phyloP scores from a whole-genome alignment of 768 basidiomycete species.

The Suillus brevipes region DNA sequence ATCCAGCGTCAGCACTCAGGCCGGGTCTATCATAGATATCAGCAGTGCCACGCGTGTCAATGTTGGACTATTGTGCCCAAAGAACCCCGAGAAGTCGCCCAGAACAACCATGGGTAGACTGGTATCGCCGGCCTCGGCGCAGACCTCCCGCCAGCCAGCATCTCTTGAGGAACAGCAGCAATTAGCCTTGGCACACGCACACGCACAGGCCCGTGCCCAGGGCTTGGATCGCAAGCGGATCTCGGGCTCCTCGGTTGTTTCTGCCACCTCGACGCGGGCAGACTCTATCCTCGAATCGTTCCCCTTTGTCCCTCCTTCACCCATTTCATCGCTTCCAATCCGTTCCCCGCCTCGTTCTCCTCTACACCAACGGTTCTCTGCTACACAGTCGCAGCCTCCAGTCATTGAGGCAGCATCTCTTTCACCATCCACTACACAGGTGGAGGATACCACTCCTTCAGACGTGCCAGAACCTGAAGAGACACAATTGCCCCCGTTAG shows the following conservation, averaged over 20 bases:
- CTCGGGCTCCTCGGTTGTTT: slow-evolving; percentile 67
- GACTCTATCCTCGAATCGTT: slow-evolving; percentile 87
- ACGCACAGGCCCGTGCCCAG: slow-evolving; percentile 58
- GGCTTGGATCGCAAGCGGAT: slow-evolving; percentile 51
- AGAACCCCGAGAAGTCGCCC: slow-evolving; percentile 44
- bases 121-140: slow-evolving; percentile 45
- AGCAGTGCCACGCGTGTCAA: slow-evolving; percentile 69
- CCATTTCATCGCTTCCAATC: slow-evolving; percentile 79
- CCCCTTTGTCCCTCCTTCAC: slow-evolving; percentile 87
- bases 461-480: slow-evolving; percentile 27
- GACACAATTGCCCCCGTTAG: slow-evolving; percentile 36
- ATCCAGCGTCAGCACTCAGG: slow-evolving; percentile 63
- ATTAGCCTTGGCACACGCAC: slow-evolving; percentile 58
- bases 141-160: slow-evolving; percentile 23
- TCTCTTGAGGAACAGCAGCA: slow-evolving; percentile 68
- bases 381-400: slow-evolving; percentile 15
- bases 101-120: slow-evolving; percentile 66
- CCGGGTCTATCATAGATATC: slow-evolving; percentile 58
- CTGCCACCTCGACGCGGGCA: slow-evolving; percentile 68
- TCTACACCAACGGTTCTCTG: slow-evolving; percentile 57
- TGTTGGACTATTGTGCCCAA: slow-evolving; percentile 46
- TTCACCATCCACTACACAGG: background rate
- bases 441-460: background rate
- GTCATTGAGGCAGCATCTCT: slow-evolving; percentile 1
- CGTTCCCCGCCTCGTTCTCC: slow-evolving; percentile 78